phyloP scores from a whole-genome alignment of 208 protist genomes.

The Acanthamoeba castellanii region DNA sequence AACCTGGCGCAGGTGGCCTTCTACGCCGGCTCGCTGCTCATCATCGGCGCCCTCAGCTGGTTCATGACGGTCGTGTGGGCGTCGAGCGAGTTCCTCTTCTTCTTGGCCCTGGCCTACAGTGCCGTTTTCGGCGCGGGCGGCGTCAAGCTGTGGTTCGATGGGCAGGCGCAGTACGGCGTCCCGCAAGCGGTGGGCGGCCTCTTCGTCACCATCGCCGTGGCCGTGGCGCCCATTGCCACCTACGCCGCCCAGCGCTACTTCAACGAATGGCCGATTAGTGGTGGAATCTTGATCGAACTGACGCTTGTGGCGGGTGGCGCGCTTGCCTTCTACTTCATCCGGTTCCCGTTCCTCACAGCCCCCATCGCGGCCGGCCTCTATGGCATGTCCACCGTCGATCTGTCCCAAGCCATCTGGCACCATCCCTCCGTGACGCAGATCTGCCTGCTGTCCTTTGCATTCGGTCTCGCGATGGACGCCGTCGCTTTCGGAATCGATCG shows the following conservation, averaged over 20 bases:
- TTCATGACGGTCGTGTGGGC: neutral
- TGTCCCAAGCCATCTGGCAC: neutral
- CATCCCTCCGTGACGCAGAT: neutral
- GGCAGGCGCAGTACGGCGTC: neutral
- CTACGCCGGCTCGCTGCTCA: slow-evolving; percentile 1
- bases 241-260: slow-evolving; percentile 37
- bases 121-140: neutral
- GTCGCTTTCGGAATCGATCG: neutral
- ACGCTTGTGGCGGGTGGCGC: neutral
- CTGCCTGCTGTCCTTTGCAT: neutral
- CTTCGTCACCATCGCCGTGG: slow-evolving; percentile 48
- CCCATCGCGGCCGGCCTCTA: slow-evolving; percentile 45
- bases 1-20: neutral
- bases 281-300: neutral
- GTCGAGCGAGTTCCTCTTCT: neutral
- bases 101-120: slow-evolving; percentile 1
- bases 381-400: neutral
- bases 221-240: slow-evolving; percentile 8
- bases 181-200: slow-evolving; percentile 28
- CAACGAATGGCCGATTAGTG: neutral
- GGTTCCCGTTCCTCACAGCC: slow-evolving; percentile 36
- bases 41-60: slow-evolving; percentile 19
- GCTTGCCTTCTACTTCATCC: slow-evolving; percentile 1
- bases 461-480: neutral
- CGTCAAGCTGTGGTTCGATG: slow-evolving; percentile 28